Evolutionary conservation across 306 rosid species (phyloP), one percentile per base, ranked within the genome.

Genomic region (Biancaea sappan): DNA sequence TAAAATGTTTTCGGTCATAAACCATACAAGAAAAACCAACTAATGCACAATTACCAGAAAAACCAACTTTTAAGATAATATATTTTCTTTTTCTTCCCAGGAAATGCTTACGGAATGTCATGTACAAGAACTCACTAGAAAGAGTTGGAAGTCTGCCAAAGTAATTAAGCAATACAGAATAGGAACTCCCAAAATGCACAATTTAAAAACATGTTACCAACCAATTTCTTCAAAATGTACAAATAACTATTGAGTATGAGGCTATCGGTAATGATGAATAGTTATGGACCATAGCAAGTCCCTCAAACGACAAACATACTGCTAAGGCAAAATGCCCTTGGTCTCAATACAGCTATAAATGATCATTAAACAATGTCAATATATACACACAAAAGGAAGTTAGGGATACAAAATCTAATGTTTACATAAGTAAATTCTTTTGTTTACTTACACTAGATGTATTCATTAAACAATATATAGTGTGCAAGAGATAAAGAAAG

Each of bases 121-220:
- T 9, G 72, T 19, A n/a, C 40, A 24, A 66, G 31, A 72, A 9
- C 29, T 66, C 79, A 38, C 53, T 41, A 58, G 34, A 43, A 71
- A 14, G 11, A 18, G 22, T 26, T 44, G 24, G 26, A 38, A 50
- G 22, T 19, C 6, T 3, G 0, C 62, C 46, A n/a, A 57, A 48
- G 75, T 66, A 66, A 21, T 18, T 44, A 46, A 43, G 58, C 50
- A 67, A 73, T 24, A 38, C 37, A 66, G n/a, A 74, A 71, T 69
- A 63, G 51, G 47, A 74, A 62, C 54, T 69, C 37, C 14, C 74
- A 59, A 72, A 73, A 19, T 50, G 16, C 5, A 25, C 60, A 69
- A 51, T 70, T 53, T 34, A 60, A 53, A 64, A 48, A 57, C 77
- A 66, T 25, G 69, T 62, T 14, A 47, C 68, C 31, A 41, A 56